Percentiles rank a stretch among this genome's conserved stretches.
These are phyloP conservation scores for Camellia granthamiana DNA, from an alignment of 148 eudicot genomes.

Conservation along the genomic window DNA sequence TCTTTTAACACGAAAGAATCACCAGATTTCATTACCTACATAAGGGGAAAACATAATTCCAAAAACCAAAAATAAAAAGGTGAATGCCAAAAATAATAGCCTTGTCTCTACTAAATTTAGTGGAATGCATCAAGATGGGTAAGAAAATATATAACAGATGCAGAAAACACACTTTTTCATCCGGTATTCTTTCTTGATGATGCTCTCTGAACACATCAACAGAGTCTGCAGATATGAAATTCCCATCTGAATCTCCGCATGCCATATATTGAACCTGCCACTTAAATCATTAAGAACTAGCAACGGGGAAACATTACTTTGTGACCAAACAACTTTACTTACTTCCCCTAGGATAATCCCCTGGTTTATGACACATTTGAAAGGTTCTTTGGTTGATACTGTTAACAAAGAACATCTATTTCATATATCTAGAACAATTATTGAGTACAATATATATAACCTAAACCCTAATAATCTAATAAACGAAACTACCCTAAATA, in stretches of 20 bases:
- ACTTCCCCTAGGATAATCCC: conserved; percentile 97
- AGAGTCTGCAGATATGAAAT: conserved; percentile 72
- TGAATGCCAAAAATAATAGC: neutral
- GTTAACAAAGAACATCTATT: too few species aligned
- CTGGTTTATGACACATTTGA: conserved; percentile 96
- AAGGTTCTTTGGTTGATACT: conserved; percentile 98
- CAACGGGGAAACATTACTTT: conserved; percentile 7
- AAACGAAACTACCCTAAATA: too few species aligned
- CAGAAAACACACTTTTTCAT: conserved; percentile 53
- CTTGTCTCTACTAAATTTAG: neutral
- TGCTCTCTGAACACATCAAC: conserved; percentile 37
- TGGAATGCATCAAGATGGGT: conserved; percentile 9
- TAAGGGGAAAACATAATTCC: neutral
- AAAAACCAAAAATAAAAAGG: neutral
- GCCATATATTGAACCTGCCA: conserved; percentile 87
- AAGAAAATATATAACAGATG: neutral
- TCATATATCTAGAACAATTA: too few species aligned
- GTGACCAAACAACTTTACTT: conserved; percentile 33
- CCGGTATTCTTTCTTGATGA: conserved; percentile 65
- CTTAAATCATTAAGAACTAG: conserved; percentile 26
- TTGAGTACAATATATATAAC: too few species aligned
- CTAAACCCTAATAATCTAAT: too few species aligned
- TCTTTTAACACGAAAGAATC: conserved; percentile 87
- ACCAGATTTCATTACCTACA: conserved; percentile 81
- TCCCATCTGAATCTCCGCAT: conserved; percentile 61